These are phyloP conservation scores for Chenopodium suecicum DNA, from an alignment of 148 eudicot species.

Conservation along the genomic window DNA sequence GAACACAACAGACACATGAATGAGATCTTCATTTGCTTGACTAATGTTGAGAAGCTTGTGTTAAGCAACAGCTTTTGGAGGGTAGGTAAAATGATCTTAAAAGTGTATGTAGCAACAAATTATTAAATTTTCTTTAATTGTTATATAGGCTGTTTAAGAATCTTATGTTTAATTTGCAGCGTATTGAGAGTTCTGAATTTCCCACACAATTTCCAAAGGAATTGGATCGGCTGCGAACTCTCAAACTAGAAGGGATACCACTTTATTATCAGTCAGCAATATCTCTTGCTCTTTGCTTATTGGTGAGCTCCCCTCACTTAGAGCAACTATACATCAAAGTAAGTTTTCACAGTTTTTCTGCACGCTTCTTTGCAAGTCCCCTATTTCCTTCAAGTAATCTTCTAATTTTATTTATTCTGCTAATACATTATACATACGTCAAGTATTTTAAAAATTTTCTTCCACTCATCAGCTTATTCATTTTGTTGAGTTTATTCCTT, in stretches of 20 bases:
- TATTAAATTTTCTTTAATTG: too few relatives aligned
- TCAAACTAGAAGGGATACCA: neutral
- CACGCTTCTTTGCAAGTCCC: neutral
- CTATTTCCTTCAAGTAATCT: neutral
- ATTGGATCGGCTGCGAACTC: neutral
- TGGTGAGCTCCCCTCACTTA: slow-evolving; percentile 10
- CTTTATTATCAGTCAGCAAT: neutral
- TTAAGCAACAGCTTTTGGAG: neutral
- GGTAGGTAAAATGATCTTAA: neutral
- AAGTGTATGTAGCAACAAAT: neutral
- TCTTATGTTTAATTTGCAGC: slow-evolving; percentile 3
- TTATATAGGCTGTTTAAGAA: neutral
- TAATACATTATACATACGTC: too few relatives aligned
- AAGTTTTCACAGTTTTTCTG: neutral
- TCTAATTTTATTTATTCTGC: too few relatives aligned
- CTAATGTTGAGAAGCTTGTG: neutral
- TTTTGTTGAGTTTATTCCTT: too few relatives aligned
- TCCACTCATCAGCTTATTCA: too few relatives aligned
- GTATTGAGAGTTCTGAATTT: too few relatives aligned
- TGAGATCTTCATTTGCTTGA: neutral
- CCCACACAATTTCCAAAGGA: neutral
- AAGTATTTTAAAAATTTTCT: too few relatives aligned
- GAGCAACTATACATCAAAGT: slow-evolving; percentile 1
- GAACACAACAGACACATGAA: neutral
- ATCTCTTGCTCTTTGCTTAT: slow-evolving; percentile 3